Conservation (phyloP, 164 flowering plant species). For the Amborella trichopoda region DNA sequence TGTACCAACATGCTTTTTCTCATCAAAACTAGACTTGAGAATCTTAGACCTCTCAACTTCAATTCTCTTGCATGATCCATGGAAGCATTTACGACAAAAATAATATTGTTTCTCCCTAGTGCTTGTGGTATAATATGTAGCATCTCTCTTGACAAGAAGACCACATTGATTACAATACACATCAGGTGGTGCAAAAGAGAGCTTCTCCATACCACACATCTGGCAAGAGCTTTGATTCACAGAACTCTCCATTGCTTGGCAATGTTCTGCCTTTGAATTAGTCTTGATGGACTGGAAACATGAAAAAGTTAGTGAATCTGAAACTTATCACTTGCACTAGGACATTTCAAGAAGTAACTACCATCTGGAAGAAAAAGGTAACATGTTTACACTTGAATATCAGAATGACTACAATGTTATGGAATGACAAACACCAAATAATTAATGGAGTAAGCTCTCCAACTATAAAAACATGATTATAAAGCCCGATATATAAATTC, state of each 20-base stretch:
- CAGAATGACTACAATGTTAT: no score
- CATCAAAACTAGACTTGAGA: constrained; percentile 3
- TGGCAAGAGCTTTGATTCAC: constrained; percentile 9
- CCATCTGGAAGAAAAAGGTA: not conserved
- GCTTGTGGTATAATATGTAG: constrained; percentile 2
- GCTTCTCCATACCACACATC: constrained; percentile 10
- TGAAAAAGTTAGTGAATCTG: no score
- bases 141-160: constrained; percentile 8
- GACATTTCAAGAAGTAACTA: not conserved
- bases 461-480: no score
- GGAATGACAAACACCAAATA: no score
- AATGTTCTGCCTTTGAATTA: constrained; percentile 3
- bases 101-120: not conserved
- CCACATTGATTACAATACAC: constrained; percentile 10
- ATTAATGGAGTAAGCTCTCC: no score
- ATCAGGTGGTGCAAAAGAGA: constrained; percentile 9
- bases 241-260: constrained; percentile 5
- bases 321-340: no score
- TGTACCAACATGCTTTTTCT: constrained; percentile 81
- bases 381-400: no score
- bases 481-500: no score
- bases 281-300: no score
- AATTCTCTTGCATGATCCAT: constrained; percentile 1
- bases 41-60: constrained; percentile 4
- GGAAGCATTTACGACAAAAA: constrained; percentile 12